These are phyloP conservation scores for Colletotrichum australisinense DNA, from an alignment of 2,329 filamentous ascomycete genomes.

Conservation along the genomic window DNA sequence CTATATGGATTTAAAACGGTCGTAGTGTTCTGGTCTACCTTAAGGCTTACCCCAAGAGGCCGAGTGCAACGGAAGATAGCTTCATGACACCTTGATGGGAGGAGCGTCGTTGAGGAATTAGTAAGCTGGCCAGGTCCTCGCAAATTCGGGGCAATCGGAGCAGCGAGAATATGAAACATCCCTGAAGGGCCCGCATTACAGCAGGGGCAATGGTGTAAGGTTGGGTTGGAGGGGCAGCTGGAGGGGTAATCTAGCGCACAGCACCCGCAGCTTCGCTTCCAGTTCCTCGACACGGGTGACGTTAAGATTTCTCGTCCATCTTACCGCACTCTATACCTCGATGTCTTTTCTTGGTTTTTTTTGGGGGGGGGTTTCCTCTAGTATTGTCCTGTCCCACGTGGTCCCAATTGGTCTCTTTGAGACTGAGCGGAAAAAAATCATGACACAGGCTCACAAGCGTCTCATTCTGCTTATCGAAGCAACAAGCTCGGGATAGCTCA, in stretches of 20 bases:
- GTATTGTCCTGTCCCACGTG: background rate
- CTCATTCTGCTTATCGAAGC: background rate
- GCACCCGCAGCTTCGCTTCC: constrained; percentile 5
- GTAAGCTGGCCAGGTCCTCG: constrained; percentile 18
- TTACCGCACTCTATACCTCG: too few relatives aligned
- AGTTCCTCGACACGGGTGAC: constrained; percentile 14
- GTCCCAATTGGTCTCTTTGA: background rate
- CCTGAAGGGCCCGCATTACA: background rate
- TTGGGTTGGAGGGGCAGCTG: constrained; percentile 27
- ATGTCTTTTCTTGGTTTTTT: background rate
- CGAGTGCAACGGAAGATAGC: background rate
- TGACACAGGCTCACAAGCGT: background rate
- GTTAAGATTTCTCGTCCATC: constrained; percentile 5
- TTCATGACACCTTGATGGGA: constrained; percentile 23
- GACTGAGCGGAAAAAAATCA: background rate
- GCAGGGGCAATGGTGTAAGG: constrained; percentile 18
- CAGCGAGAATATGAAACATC: constrained; percentile 24
- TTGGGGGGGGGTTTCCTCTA: background rate
- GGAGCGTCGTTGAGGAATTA: constrained; percentile 29
- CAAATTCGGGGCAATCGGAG: constrained; percentile 31
- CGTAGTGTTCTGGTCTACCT: background rate
- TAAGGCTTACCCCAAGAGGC: background rate
- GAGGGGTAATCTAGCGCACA: constrained; percentile 26
- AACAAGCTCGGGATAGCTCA: constrained; percentile 10
- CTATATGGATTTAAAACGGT: background rate